A percentile compares a stretch with the other conserved stretches of the same genome.
Evolutionary conservation across 164 flowering plant species (phyloP).

Genomic region (Vitis labrusca): DNA sequence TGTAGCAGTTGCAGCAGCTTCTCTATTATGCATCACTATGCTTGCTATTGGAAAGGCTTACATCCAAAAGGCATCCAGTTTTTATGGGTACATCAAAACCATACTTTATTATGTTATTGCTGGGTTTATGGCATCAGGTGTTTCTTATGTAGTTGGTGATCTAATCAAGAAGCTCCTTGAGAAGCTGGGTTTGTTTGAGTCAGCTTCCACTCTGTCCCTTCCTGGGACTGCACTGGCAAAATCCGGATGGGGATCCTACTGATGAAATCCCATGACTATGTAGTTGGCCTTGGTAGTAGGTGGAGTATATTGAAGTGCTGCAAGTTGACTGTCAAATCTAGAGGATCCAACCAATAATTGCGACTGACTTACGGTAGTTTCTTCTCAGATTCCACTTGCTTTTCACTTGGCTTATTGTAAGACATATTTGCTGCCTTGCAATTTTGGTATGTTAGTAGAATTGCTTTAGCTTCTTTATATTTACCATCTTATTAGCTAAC

Average conservation of each 20-base stretch:
- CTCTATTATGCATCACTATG: constrained; percentile 41
- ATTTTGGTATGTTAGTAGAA: too few species aligned
- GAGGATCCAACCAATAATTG: too few species aligned
- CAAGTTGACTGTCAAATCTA: too few species aligned
- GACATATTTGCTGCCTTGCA: too few species aligned
- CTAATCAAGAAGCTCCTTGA: constrained; percentile 32
- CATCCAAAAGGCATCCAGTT: constrained; percentile 28
- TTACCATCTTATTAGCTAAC: too few species aligned
- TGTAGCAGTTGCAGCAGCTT: constrained; percentile 36
- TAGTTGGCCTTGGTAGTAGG: too few species aligned
- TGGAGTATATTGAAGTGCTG: too few species aligned
- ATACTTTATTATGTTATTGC: constrained; percentile 24
- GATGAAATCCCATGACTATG: not conserved
- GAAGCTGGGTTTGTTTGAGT: constrained; percentile 32
- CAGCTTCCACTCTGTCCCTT: constrained; percentile 7
- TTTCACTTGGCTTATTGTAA: too few species aligned
- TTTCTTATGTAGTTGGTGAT: constrained; percentile 42
- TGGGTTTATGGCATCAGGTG: constrained; percentile 38
- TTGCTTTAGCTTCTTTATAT: too few species aligned
- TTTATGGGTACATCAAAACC: constrained; percentile 32
- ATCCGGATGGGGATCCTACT: constrained; percentile 26
- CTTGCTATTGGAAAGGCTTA: constrained; percentile 54
- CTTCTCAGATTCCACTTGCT: too few species aligned
- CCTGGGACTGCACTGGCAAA: not conserved
- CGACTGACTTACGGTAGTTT: too few species aligned